Evolutionary conservation across 768 basidiomycete species (phyloP), one percentile per base, ranked within the genome.

Genomic region (Serendipita sp.): DNA sequence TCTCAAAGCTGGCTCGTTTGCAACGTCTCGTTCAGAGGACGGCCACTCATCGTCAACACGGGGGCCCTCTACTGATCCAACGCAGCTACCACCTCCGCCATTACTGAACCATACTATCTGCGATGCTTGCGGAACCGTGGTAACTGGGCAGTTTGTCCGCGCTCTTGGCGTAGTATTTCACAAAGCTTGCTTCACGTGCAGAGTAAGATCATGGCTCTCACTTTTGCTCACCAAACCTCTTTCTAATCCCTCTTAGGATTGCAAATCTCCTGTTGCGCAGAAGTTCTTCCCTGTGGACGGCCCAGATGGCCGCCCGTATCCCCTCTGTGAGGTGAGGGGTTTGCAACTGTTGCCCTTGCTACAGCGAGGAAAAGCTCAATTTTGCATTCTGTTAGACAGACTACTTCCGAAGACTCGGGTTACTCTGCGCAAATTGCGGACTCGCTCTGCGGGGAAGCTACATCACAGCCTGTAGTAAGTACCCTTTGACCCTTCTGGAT

Each of bases 251-350:
- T 58, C 18, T 28, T 72, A 97, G 95, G 96, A 99, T 73, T 99
- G 96, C 71, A 88, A 90, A 69, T 86, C 88, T 70, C 89, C 97
- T 54, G 96, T 99, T 47, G 96, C 96, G 34, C 89, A 89, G 67
- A 99, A 98, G 74, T 99, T 99, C 78, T 99, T 99, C 75, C 95
- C 96, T 18, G 90, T 98, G 70, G 95, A 98, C 71, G 91, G 92
- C 1, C 80, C 84, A 53, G 92, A 92, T 70, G 85, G 87, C 67
- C 87, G 83, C 73, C 93, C 92, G 70, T 85, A 87, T 67, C 95
- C 96, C 34, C 81, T 99, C n/a, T 99, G 96, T 75, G 96, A 99
- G 78, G 56, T 60, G 16, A 60, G 56, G 37, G 28, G 30, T 51
- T 51, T 51, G n/a, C n/a, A 5, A 8, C n/a, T 18, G n/a, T n/a